phyloP scores from a whole-genome alignment of 75 land plant genomes.

The Cunninghamia lanceolata region DNA sequence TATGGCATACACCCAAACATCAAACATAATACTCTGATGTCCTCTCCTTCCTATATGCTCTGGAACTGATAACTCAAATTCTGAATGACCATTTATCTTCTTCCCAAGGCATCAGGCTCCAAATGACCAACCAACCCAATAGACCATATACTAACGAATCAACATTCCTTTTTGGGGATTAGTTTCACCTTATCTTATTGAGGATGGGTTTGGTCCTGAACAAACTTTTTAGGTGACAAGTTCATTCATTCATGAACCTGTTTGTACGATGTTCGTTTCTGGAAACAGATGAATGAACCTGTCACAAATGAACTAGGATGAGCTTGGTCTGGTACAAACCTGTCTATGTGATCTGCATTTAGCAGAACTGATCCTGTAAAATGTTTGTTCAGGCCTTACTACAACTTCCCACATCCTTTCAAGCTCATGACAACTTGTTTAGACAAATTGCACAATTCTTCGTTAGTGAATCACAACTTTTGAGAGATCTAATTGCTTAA shows the following conservation, averaged over 20 bases:
- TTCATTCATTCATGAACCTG: not conserved
- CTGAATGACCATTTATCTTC: too few relatives aligned
- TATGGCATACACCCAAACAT: too few relatives aligned
- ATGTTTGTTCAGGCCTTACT: not conserved
- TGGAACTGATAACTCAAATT: too few relatives aligned
- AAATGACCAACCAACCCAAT: too few relatives aligned
- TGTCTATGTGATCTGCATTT: not conserved
- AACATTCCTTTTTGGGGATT: not conserved
- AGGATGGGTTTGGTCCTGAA: not conserved
- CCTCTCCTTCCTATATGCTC: not conserved
- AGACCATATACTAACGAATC: too few relatives aligned
- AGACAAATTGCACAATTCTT: too few relatives aligned
- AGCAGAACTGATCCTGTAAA: not conserved
- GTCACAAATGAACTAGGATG: too few relatives aligned
- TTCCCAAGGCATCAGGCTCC: not conserved
- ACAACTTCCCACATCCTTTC: not conserved
- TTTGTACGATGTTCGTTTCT: not conserved
- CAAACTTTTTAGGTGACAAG: not conserved
- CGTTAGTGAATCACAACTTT: too few relatives aligned
- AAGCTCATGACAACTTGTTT: too few relatives aligned
- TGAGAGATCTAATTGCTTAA: not conserved
- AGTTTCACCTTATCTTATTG: not conserved
- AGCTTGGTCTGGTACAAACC: too few relatives aligned
- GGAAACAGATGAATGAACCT: not conserved
- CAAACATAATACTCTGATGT: not conserved